Evolutionary conservation across 495 filamentous ascomycete genomes (phyloP), one percentile per base, ranked within the genome.

Genomic region (Xylaria acuta): DNA sequence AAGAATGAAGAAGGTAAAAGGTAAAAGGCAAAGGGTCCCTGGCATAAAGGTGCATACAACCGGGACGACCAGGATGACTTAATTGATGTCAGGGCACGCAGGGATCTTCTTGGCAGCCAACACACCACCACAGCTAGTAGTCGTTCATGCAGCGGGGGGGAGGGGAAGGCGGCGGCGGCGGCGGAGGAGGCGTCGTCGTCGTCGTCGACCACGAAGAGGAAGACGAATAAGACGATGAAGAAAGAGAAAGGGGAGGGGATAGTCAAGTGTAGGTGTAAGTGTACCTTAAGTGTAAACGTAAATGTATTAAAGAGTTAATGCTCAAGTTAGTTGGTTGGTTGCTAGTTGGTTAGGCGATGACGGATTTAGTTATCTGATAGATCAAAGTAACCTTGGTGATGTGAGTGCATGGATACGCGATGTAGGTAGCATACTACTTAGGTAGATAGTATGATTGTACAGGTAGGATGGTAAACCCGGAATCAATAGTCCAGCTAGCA

Each of bases 21-120:
- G 62, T 49, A 47, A 64, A 47, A 8, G n/a, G 1, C 11, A 41
- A 43, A 7, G 38, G 11, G 25, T 41, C 25, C 22, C 41, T 22
- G 27, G 64, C 43, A 66, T 3, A 36, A 18, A 40, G 65, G 18
- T 56, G 58, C n/a, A 30, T 9, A 38, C 34, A 43, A 43, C 8
- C 30, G 3, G 7, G 30, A 12, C 30, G 27, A 34, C 53, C 5
- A 40, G 65, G 38, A 69, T 43, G 38, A 25, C 54, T 58, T 41
- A 18, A 25, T 64, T 70, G 68, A 70, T 70, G 68, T 70, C 68
- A 64, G 34, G 49, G 54, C 16, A 9, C 56, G 56, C 68, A 70
- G 68, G 68, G 68, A 64, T 70, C 51, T 41, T 34, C 56, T 70
- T 43, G 45, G 32, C 68, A 70, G 54, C 43, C 58, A 63, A 70